A percentile compares a stretch with the other conserved stretches of the same genome.
phyloP scores from a whole-genome alignment of 352 stramenopile genomes.

The Phytopythium montanum region DNA sequence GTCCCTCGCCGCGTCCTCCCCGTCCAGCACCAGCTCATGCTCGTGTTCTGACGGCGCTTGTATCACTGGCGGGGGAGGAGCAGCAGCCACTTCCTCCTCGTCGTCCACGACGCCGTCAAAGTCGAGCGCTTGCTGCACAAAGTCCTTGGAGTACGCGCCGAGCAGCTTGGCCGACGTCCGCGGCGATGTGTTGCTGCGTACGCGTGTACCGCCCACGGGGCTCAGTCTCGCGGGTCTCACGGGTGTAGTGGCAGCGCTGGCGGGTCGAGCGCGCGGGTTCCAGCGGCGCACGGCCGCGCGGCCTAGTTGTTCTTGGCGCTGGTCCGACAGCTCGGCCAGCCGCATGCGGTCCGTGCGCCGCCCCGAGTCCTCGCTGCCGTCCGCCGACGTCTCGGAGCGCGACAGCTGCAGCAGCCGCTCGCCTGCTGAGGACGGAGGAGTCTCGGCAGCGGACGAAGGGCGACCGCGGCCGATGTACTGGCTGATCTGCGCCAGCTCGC shows the following conservation, averaged over 20 bases:
- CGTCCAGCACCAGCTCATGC: constrained; percentile 10
- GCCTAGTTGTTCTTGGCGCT: constrained; percentile 45
- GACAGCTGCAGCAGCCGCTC: constrained; percentile 51
- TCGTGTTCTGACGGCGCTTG: constrained; percentile 11
- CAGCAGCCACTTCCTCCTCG: constrained; percentile 14
- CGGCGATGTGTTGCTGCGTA: constrained; percentile 27
- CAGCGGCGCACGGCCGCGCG: constrained; percentile 33
- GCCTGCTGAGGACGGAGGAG: constrained; percentile 19
- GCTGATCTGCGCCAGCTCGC: constrained; percentile 47
- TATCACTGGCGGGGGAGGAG: constrained; percentile 3
- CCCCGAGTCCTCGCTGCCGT: constrained; percentile 1
- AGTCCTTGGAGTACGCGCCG: constrained; percentile 64
- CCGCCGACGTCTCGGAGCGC: constrained; percentile 21
- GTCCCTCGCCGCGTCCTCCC: constrained; percentile 8
- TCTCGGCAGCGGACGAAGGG: background rate
- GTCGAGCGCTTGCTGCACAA: constrained; percentile 68
- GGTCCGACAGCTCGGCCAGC: constrained; percentile 71
- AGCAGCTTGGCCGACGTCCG: constrained; percentile 57
- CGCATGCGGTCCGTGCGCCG: constrained; percentile 66
- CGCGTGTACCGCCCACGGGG: constrained; percentile 12
- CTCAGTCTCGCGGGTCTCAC: constrained; percentile 19
- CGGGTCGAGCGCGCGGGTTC: constrained; percentile 37
- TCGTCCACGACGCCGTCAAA: constrained; percentile 60
- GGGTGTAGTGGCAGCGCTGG: constrained; percentile 15
- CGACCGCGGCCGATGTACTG: constrained; percentile 34